Percentiles rank a stretch among this genome's conserved stretches.
Evolutionary conservation across 768 basidiomycete species (phyloP).

Genomic region (Cytidiella melzeri): DNA sequence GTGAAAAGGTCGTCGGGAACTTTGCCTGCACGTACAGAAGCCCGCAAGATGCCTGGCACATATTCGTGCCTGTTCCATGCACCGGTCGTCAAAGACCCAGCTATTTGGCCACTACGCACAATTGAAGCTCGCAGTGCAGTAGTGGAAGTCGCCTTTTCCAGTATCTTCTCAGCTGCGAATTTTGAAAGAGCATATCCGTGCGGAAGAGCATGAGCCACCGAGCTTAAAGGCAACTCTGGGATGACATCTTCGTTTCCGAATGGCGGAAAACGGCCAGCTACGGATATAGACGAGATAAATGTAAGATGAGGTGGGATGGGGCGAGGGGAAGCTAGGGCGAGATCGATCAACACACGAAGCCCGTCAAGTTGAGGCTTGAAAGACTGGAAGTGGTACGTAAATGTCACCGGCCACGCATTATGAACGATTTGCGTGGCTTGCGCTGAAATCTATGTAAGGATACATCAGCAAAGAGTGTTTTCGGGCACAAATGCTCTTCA

Average conservation of each 20-base stretch:
- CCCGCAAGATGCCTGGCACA: constrained; percentile 29
- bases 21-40: constrained; percentile 3
- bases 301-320: constrained; percentile 17
- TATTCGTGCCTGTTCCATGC: constrained; percentile 34
- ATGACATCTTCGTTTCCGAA: neutral
- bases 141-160: constrained; percentile 3
- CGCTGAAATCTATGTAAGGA: constrained; percentile 13
- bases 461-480: neutral
- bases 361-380: constrained; percentile 24
- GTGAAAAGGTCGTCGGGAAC: neutral
- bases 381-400: constrained; percentile 26
- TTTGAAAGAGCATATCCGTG: constrained; percentile 30
- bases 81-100: constrained; percentile 28
- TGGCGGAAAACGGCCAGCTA: constrained; percentile 12
- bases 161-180: constrained; percentile 24
- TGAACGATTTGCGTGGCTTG: constrained; percentile 8
- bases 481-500: constrained; percentile 7
- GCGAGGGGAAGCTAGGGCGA: constrained; percentile 20
- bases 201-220: neutral
- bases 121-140: constrained; percentile 16
- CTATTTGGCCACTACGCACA: constrained; percentile 34
- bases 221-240: neutral
- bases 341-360: constrained; percentile 28
- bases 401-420: constrained; percentile 35
- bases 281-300: constrained; percentile 29